These are phyloP conservation scores for Kwoniella shivajii DNA, from an alignment of 1,284 basidiomycete genomes.

Conservation along the genomic window DNA sequence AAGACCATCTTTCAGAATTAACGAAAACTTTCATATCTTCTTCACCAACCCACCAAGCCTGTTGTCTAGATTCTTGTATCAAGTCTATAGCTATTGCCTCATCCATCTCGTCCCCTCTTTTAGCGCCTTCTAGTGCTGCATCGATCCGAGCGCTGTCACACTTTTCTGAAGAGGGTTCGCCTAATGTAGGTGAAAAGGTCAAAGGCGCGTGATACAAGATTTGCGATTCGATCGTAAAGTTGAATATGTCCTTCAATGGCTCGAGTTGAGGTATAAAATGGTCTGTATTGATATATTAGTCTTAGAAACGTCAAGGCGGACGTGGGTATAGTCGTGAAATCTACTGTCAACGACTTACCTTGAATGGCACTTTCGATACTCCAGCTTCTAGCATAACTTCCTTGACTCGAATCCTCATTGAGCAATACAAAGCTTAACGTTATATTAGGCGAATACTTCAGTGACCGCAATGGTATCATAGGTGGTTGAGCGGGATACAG, in stretches of 20 bases:
- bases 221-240: conserved; percentile 91
- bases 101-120: conserved; percentile 12
- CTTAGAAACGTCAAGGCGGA: too few relatives aligned
- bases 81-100: conserved; percentile 23
- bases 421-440: conserved; percentile 62
- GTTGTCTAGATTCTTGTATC: conserved; percentile 31
- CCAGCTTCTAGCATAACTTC: conserved; percentile 68
- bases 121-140: conserved; percentile 12
- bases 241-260: conserved; percentile 70
- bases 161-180: conserved; percentile 24
- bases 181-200: conserved; percentile 66
- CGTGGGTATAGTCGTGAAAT: too few relatives aligned
- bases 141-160: conserved; percentile 7
- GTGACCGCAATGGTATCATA: conserved; percentile 47
- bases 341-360: conserved; percentile 62
- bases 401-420: conserved; percentile 80
- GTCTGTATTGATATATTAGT: conserved; percentile 62
- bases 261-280: conserved; percentile 69
- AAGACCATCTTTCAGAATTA: conserved; percentile 92
- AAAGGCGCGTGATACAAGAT: conserved; percentile 89
- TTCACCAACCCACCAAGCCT: conserved; percentile 65
- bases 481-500: conserved; percentile 32
- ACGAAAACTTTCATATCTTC: conserved; percentile 88
- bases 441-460: conserved; percentile 71
- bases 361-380: conserved; percentile 66